Evolutionary conservation across 805 yeast genomes (phyloP), one percentile per base, ranked within the genome.

Genomic region (Candida silvicultrix): DNA sequence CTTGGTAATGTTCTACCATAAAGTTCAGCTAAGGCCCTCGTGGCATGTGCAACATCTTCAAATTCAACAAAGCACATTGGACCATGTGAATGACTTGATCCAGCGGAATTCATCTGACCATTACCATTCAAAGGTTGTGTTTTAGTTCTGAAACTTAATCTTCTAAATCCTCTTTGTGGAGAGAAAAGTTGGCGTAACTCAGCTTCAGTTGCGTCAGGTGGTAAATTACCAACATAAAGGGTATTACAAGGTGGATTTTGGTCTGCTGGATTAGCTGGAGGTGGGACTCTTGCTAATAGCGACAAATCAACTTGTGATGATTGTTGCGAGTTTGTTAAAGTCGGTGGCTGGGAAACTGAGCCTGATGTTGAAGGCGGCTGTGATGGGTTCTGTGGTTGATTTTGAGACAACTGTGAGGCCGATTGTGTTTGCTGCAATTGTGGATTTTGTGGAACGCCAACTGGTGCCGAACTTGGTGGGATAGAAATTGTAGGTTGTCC

Each of bases 1-100:
- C 97, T 77, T 28, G 96, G 95, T 57, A 94, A 74, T 11, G 94
- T 89, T 51, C 94, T 75, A 15, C 99, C 99, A 62, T 94, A 94
- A 42, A 94, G 71, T 66, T 90, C 97, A 29, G 96, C 96, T 49
- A 94, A 72, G 0, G 98, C 97, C 57, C 88, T 76, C 2, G 98
- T 89, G 1, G 99, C 99, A 66, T 80, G 85, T 3, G 85, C 83
- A 44, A 94, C 96, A 64, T 92, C 97, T 57, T 94, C 99, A 69
- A 94, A 94, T 70, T 94, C 99, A 45, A 94, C 99, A 73, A 94
- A 94, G 66, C 99, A 94, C 98, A 94, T 94, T 45, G 99, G 99
- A 5, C 99, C 98, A 68, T 85, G 95, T 53, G 78, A 77, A 38
- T 73, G 71, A 41, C 63, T 60, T 12, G 58, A 49, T 14, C 40